Base-by-base conservation (phyloP, 2,329 filamentous ascomycete genomes). In the Colletotrichum sidae region DNA sequence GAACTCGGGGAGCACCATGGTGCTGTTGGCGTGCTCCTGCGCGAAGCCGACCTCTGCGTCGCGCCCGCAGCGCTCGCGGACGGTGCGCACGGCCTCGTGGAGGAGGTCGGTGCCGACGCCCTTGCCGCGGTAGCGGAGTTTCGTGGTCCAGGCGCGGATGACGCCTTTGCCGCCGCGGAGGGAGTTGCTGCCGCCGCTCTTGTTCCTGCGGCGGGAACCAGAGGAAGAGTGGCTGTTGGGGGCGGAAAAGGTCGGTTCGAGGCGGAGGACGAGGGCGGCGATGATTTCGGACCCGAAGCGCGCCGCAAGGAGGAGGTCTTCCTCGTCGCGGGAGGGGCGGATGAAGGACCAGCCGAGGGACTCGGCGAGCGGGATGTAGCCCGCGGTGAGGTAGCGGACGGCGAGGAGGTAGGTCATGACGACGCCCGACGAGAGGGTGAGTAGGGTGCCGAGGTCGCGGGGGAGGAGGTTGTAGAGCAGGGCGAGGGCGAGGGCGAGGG, bases 101-200 rank as follows among this genome's bases (percentile, higher is more conserved):
- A 97, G 81, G 71, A 97, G 78, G 38, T 89, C 90, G 45, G 81
- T 84, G 3, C 93, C 94, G 33, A 96, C 82, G 0, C 93, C 93
- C 68, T 88, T 87, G 38, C 86, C 83, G 34, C 94, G 85, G 75
- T 93, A 93, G 70, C 84, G 83, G 55, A 89, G 78, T 73, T 84
- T 84, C 2, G 93, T 92, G 2, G 93, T 95, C 93, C 94, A 97
- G 1, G 92, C 93, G 35, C 92, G 87, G 62, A 97, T 90, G 52
- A 93, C 81, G 8, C 90, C 92, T 67, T 85, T 86, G 56, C 90
- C 90, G 41, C 89, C 87, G 69, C 80, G 81, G 70, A 81, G 59
- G 25, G 25, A 25, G 25, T 25, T 25, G 25, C 25, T 25, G 25
- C 25, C 25, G 73, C 73, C 80, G 53, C 71, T 76, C 70, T 74